Evolutionary conservation across 495 filamentous ascomycete genomes (phyloP), one percentile per base, ranked within the genome.

Genomic region (Cryomyces minteri): DNA sequence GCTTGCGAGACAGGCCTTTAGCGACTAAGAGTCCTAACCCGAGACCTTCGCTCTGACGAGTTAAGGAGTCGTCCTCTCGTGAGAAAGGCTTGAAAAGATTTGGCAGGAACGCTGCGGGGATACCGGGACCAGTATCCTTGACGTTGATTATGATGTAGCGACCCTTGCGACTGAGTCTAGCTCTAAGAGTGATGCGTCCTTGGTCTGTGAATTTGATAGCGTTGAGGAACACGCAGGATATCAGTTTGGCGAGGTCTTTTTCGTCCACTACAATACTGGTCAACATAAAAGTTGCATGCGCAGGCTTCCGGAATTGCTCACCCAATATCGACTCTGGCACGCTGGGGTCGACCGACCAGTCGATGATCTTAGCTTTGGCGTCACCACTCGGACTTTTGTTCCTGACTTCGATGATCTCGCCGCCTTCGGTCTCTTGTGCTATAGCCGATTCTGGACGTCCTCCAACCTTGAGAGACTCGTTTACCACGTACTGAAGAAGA

Each of bases 121-220:
- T 88, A 4, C 82, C 82, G 42, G 77, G 70, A 2, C 82, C 82
- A 11, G 78, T 82, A 60, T 87, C 82, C 9, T 64, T 60, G 34
- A 88, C 68, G 38, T 58, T 71, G 54, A 84, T 72, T 36, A 72
- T 57, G 43, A 83, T 64, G 58, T 75, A 71, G 48, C 73, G 67
- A 48, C 51, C 58, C 45, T 65, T 68, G 43, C 60, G 46, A 43
- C 67, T 69, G 32, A 76, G 58, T 14, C 62, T 68, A 6, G 74
- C 76, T 32, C 55, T 68, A 4, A 87, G 57, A 1, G 62, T 68
- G 43, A 87, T 79, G n/a, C 60, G 66, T 18, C 82, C 82, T 44
- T 65, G 67, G 48, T 82, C 76, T 0, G 83, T 85, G 52, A 86
- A 88, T 56, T 88, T 88, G 45, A 87, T 70, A 4, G 82, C 83